Evolutionary conservation across 176 grass and related monocot species (phyloP), one percentile per base, ranked within the genome.

Genomic region (Zea luxurians): DNA sequence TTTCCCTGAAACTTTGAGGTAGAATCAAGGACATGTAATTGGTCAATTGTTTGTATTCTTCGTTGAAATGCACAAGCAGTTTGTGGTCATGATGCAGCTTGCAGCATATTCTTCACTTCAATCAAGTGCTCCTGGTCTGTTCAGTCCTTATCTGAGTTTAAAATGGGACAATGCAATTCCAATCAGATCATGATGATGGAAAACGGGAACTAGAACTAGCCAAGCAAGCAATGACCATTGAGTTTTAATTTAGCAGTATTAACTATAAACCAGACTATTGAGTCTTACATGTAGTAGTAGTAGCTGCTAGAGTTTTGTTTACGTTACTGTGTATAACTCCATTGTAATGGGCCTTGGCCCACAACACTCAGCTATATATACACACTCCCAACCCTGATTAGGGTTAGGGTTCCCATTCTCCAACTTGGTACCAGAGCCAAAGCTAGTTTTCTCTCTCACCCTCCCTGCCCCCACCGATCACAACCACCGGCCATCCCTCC

Each of bases 1-100:
- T 71, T 85, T 47, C 20, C 60, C 47, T 49, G 40, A 53, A 64
- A 58, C 10, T 59, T 79, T 63, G 21, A 65, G 60, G 64, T 73
- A 62, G 62, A 73, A 66, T 21, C 34, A n/a, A 60, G 72, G 67
- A 42, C 37, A 79, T 76, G 66, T 8, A 75, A 7, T 37, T 37
- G 7, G 36, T 38, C 46, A 66, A 41, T 63, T 54, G 54, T 15
- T 49, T 82, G 5, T 58, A 76, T 75, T 36, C 6, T 62, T 82
- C 4, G 12, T 50, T 63, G 17, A 42, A 20, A 42, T 80, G 77
- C 34, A 64, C 7, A 2, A 37, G 18, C 49, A 55, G 47, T 78
- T 42, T 83, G 40, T 53, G 62, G 38, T 70, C 44, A 74, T 45
- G 13, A 52, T 68, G 64, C 52, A 63, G 43, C 16, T 44, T 20